phyloP scores from a whole-genome alignment of 2,329 filamentous ascomycete genomes.

The Exophiala sp. region DNA sequence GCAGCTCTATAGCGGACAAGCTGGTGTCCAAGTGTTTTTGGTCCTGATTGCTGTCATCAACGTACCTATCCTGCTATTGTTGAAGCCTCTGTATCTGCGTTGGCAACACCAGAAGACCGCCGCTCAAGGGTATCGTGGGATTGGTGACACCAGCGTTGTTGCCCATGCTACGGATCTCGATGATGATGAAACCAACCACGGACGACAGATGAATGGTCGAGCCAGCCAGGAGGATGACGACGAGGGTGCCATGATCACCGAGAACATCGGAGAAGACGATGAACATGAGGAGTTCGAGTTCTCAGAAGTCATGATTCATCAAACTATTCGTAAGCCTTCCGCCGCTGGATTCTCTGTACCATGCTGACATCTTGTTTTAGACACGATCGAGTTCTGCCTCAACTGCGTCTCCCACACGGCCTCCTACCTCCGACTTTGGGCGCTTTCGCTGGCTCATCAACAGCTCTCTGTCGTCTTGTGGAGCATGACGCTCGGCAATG shows the following conservation, averaged over 20 bases:
- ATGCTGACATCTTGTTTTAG: constrained; percentile 6
- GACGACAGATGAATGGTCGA: constrained; percentile 49
- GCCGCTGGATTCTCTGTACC: neutral
- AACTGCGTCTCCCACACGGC: constrained; percentile 99
- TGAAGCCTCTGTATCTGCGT: constrained; percentile 93
- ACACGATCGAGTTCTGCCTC: constrained; percentile 73
- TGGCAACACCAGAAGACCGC: constrained; percentile 88
- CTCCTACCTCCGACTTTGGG: constrained; percentile 97
- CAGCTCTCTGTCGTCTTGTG: constrained; percentile 94
- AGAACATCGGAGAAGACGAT: constrained; percentile 63
- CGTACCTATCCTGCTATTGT: constrained; percentile 83
- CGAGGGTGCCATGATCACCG: constrained; percentile 82
- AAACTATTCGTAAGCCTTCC: constrained; percentile 75
- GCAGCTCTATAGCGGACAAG: constrained; percentile 72
- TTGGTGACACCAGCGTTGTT: constrained; percentile 72
- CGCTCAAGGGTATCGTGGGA: constrained; percentile 82
- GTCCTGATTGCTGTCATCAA: constrained; percentile 76
- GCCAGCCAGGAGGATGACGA: constrained; percentile 68
- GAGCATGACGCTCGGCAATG: constrained; percentile 84
- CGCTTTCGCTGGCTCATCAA: constrained; percentile 91
- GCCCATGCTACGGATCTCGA: constrained; percentile 89
- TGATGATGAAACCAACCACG: constrained; percentile 49
- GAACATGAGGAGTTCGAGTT: constrained; percentile 98
- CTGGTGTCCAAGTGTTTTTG: constrained; percentile 66
- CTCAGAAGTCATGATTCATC: constrained; percentile 95